These are phyloP conservation scores for Leptosphaerulina australis DNA, from an alignment of 2,329 filamentous ascomycete species.

Conservation along the genomic window DNA sequence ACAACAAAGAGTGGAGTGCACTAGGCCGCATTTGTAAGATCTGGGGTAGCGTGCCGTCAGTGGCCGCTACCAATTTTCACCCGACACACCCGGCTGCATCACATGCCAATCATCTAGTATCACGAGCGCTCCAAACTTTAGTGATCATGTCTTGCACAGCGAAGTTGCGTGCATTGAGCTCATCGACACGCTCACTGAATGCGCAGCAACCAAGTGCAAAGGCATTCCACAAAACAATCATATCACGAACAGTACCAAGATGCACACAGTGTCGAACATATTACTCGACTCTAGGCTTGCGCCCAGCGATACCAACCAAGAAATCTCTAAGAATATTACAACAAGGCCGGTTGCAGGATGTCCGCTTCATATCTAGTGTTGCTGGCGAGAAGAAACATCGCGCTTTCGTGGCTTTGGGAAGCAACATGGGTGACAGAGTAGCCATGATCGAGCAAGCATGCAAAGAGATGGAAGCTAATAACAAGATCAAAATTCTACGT, in stretches of 20 bases:
- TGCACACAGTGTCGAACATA: conserved; percentile 5
- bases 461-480: conserved; percentile 69
- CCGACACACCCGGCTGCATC: conserved; percentile 20
- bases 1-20: conserved; percentile 20
- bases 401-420: conserved; percentile 87
- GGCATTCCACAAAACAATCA: neutral
- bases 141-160: conserved; percentile 11
- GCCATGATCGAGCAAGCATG: conserved; percentile 85
- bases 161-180: conserved; percentile 3
- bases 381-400: conserved; percentile 39
- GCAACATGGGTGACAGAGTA: conserved; percentile 87
- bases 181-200: neutral
- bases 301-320: neutral
- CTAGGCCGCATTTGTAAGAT: conserved; percentile 19
- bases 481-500: conserved; percentile 73
- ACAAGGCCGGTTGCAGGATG: neutral
- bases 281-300: neutral
- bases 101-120: conserved; percentile 22
- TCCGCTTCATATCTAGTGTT: conserved; percentile 20
- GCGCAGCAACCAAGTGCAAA: neutral
- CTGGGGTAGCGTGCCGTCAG: conserved; percentile 12
- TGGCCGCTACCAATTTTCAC: conserved; percentile 19
- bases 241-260: neutral
- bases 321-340: neutral
- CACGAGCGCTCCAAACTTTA: conserved; percentile 2